Conservation (phyloP, 1,139 yeast genomes). For the Protomyces inouyei region DNA sequence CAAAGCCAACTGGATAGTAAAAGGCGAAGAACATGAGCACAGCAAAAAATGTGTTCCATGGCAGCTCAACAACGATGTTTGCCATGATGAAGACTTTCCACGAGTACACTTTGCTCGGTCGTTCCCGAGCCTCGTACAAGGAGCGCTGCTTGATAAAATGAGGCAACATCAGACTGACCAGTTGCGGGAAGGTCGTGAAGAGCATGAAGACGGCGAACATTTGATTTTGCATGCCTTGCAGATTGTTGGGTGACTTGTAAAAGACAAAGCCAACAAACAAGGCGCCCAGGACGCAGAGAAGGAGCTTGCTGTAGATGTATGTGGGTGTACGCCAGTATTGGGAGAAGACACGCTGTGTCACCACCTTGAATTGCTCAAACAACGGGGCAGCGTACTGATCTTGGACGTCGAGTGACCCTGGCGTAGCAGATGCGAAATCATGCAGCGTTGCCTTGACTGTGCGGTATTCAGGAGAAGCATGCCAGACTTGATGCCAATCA, state of each 20-base stretch:
- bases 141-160: slow-evolving; percentile 47
- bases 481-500: slow-evolving; percentile 48
- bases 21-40: slow-evolving; percentile 38
- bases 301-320: slow-evolving; percentile 45
- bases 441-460: slow-evolving; percentile 38
- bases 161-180: slow-evolving; percentile 55
- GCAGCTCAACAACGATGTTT: slow-evolving; percentile 44
- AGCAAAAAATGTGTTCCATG: slow-evolving; percentile 41
- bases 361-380: slow-evolving; percentile 27
- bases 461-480: slow-evolving; percentile 42
- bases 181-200: slow-evolving; percentile 49
- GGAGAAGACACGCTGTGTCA: slow-evolving; percentile 35
- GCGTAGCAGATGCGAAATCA: slow-evolving; percentile 35
- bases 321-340: slow-evolving; percentile 48
- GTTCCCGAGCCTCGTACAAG: slow-evolving; percentile 58
- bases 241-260: slow-evolving; percentile 39
- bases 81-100: slow-evolving; percentile 30
- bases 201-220: slow-evolving; percentile 52
- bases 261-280: slow-evolving; percentile 52
- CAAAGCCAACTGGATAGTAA: slow-evolving; percentile 43
- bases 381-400: slow-evolving; percentile 33
- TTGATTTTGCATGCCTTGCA: slow-evolving; percentile 39
- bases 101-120: slow-evolving; percentile 53
- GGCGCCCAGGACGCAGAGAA: slow-evolving; percentile 49
- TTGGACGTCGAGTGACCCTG: not conserved